A percentile compares a stretch with the other conserved stretches of the same genome.
These are phyloP conservation scores for Penicillium mononematosum DNA, from an alignment of 495 filamentous ascomycete species.

Conservation along the genomic window DNA sequence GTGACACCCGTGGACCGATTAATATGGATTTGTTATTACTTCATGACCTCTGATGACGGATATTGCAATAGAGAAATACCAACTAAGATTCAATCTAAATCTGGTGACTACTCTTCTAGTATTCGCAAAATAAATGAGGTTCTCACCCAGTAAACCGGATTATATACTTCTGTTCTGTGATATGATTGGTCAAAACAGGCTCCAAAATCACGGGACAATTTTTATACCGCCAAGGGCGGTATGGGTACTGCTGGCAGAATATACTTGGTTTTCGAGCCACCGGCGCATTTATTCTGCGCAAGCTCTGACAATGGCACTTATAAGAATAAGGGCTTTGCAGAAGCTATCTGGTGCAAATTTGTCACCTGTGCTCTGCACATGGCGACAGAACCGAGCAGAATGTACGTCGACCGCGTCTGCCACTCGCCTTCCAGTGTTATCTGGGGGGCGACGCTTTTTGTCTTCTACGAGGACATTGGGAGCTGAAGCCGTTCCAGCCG, in stretches of 20 bases:
- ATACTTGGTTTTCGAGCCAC: constrained; percentile 19
- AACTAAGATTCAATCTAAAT: not conserved
- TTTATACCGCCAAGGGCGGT: constrained; percentile 19
- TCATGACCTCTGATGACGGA: too few relatives aligned
- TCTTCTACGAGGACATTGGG: constrained; percentile 16
- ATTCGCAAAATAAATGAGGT: not conserved
- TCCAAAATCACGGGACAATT: constrained; percentile 2
- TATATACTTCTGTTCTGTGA: not conserved
- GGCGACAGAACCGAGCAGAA: constrained; percentile 6
- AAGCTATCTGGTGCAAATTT: constrained; percentile 15
- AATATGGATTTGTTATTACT: not conserved
- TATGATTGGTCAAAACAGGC: not conserved
- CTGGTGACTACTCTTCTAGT: not conserved
- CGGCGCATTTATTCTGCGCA: constrained; percentile 9
- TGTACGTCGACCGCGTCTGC: not conserved
- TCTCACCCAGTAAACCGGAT: not conserved
- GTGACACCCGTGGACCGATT: too few relatives aligned
- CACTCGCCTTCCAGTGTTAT: not conserved
- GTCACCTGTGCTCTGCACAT: constrained; percentile 4
- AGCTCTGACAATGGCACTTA: constrained; percentile 29
- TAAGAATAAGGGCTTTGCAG: constrained; percentile 26
- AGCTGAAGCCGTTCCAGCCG: not conserved
- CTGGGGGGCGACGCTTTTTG: constrained; percentile 10
- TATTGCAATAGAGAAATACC: not conserved
- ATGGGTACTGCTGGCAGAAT: constrained; percentile 17